Evolutionary conservation across 2,329 filamentous ascomycete species (phyloP), one percentile per base, ranked within the genome.

Genomic region (Penicillium corylophilum): DNA sequence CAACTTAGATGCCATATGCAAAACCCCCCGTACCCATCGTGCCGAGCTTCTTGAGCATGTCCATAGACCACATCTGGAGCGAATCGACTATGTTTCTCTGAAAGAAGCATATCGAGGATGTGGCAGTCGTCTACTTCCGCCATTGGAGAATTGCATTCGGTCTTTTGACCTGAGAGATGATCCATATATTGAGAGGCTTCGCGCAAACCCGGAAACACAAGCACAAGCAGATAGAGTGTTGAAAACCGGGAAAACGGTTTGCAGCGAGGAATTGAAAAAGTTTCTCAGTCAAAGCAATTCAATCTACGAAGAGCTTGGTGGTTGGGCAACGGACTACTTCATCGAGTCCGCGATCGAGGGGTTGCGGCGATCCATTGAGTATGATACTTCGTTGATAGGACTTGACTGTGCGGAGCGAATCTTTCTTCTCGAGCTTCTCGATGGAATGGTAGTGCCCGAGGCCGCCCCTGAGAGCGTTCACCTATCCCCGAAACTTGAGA

Each of bases 291-390:
- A 79, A 28, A 76, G 79, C 12, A 42, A 56, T 1, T 76, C 78
- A 13, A 76, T 91, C 1, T 75, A 74, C 20, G 59, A 64, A 3
- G 79, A 87, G 41, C 76, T 91, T 4, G 89, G 89, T 0, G 58
- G 75, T 1, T 92, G 87, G 86, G 86, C 86, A 1, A 80, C 81
- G 0, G 85, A 91, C 44, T 80, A 79, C 44, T 91, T 85, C 63
- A 80, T 91, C 22, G 70, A 70, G 46, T 74, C 73, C 33, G 77
- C 79, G 3, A 71, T 83, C 9, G 67, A 64, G 42, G 70, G 69
- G 42, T 62, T 75, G 10, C 59, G 41, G 9, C 46, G 45, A 13
- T 57, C 54, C 2, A 46, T 59, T 12, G 41, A 60, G 6, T 55
- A 64, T 16, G 48, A 40, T 71, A 74, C 46, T 46, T 50, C 64